Percentiles rank a stretch among this genome's conserved stretches.
These are phyloP conservation scores for Calonectria montana DNA, from an alignment of 2,329 filamentous ascomycete genomes.

Conservation along the genomic window DNA sequence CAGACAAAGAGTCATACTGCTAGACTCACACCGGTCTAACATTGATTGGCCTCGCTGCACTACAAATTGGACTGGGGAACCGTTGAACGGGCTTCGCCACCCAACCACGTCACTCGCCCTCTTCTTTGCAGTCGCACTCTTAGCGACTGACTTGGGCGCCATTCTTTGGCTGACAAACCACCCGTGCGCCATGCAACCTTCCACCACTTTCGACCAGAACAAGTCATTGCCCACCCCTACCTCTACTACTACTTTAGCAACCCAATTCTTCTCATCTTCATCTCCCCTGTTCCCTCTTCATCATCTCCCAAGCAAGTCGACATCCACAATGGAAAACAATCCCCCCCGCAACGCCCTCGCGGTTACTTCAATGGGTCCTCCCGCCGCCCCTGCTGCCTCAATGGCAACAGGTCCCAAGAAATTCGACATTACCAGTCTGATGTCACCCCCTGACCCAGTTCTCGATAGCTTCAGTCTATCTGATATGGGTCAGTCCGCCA, in stretches of 20 bases:
- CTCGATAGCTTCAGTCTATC: slow-evolving; percentile 62
- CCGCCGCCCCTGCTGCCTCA: slow-evolving; percentile 38
- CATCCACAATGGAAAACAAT: slow-evolving; percentile 42
- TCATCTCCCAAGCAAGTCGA: slow-evolving; percentile 27
- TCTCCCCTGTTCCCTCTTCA: slow-evolving; percentile 26
- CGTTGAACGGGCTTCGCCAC: slow-evolving; percentile 39
- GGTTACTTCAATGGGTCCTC: slow-evolving; percentile 45
- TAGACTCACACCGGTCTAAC: slow-evolving; percentile 15
- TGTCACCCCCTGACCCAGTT: slow-evolving; percentile 71
- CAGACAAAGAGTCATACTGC: slow-evolving; percentile 20
- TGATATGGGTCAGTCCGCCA: slow-evolving; percentile 31
- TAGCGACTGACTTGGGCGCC: slow-evolving; percentile 35
- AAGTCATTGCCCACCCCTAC: slow-evolving; percentile 31
- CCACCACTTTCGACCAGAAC: slow-evolving; percentile 46
- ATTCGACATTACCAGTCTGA: slow-evolving; percentile 65
- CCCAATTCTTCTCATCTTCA: slow-evolving; percentile 27
- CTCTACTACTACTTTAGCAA: slow-evolving; percentile 24
- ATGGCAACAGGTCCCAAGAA: slow-evolving; percentile 50
- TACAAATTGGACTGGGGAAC: slow-evolving; percentile 31
- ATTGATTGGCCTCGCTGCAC: slow-evolving; percentile 27
- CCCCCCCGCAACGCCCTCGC: slow-evolving; percentile 33
- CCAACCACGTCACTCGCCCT: slow-evolving; percentile 34
- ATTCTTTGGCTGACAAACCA: slow-evolving; percentile 53
- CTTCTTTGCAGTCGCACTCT: neutral
- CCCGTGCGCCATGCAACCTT: slow-evolving; percentile 41